phyloP scores from a whole-genome alignment of 257 asterid genomes.

The Penstemon barbatus region DNA sequence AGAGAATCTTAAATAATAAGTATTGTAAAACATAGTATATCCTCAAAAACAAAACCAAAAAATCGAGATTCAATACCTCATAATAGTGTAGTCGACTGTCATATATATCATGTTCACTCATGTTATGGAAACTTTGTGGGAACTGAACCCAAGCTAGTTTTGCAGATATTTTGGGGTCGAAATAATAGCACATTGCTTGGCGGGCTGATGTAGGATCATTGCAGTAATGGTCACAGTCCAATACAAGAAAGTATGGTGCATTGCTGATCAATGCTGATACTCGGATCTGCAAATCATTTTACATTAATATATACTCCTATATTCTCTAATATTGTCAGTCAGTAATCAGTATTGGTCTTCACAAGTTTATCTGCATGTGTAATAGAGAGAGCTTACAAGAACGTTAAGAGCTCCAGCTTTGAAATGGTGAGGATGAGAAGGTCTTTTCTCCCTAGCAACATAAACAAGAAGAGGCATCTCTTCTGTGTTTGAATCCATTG shows the following conservation, averaged over 20 bases:
- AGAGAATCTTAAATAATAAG: background rate
- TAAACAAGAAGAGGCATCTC: slow-evolving; percentile 51
- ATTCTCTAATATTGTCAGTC: background rate
- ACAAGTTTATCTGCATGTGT: too few species aligned
- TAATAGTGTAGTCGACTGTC: slow-evolving; percentile 29
- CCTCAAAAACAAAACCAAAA: background rate
- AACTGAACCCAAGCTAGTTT: slow-evolving; percentile 62
- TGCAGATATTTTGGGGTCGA: slow-evolving; percentile 37
- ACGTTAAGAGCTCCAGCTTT: slow-evolving; percentile 70
- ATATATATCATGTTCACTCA: slow-evolving; percentile 54
- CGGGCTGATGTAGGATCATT: slow-evolving; percentile 48
- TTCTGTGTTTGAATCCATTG: too few species aligned
- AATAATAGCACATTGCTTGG: slow-evolving; percentile 53
- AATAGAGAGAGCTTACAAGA: slow-evolving; percentile 33
- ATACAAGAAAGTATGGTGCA: slow-evolving; percentile 52
- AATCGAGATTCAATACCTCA: slow-evolving; percentile 27
- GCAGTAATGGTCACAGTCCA: slow-evolving; percentile 58
- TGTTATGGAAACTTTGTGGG: slow-evolving; percentile 56
- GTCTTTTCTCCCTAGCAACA: slow-evolving; percentile 56
- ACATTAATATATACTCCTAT: background rate
- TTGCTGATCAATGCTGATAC: slow-evolving; percentile 65
- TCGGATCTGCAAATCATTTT: slow-evolving; percentile 48
- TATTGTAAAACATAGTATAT: background rate
- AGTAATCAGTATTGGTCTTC: too few species aligned
- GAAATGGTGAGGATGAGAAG: slow-evolving; percentile 58